Base-by-base conservation (phyloP, 2,329 filamentous ascomycete species). In the Coniochaeta pulveracea region DNA sequence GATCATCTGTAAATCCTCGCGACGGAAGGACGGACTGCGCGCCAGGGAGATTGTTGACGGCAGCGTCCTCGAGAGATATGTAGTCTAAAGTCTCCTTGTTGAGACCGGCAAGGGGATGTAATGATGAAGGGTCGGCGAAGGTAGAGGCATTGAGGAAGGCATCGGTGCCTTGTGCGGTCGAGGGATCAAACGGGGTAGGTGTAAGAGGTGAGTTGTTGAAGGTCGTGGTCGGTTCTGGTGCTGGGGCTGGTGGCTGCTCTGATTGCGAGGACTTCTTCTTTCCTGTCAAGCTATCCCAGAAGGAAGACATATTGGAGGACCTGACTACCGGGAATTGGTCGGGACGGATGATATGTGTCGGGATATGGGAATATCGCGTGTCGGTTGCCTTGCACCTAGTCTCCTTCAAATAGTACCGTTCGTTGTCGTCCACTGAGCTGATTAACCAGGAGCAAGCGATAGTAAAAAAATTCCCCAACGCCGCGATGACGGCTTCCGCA, bases 51-150 rank as follows among this genome's bases (percentile, higher is more conserved):
- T 93, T 79, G 40, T 85, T 86, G 37, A 95, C 76, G 18, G 80
- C 75, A 32, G 85, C 84, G 55, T 98, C 93, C 61, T 98, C 91
- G 51, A 98, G 79, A 17, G 81, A 80, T 43, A 98, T 73, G 60
- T 98, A 98, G 58, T 98, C 91, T 49, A 98, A 78, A 1, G 83
- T 84, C 48, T 94, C 85, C 63, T 85, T 79, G 64, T 95, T 86
- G 41, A 98, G 66, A 45, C 91, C 91, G 35, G 91, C 86, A 36
- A 98, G 78, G 28, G 93, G 91, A 58, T 98, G 91, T 48, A 98
- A 70, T 56, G 82, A 72, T 42, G 86, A 77, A 8, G 89, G 85
- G 59, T 98, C 91, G 56, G 86, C 76, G 47, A 91, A 80, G 36
- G 78, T 60, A 38, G 81, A 77, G 48, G 67, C 73, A 50, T 76